phyloP scores from a whole-genome alignment of 108 stramenopile species.

The Nannochloropsis gaditana region DNA sequence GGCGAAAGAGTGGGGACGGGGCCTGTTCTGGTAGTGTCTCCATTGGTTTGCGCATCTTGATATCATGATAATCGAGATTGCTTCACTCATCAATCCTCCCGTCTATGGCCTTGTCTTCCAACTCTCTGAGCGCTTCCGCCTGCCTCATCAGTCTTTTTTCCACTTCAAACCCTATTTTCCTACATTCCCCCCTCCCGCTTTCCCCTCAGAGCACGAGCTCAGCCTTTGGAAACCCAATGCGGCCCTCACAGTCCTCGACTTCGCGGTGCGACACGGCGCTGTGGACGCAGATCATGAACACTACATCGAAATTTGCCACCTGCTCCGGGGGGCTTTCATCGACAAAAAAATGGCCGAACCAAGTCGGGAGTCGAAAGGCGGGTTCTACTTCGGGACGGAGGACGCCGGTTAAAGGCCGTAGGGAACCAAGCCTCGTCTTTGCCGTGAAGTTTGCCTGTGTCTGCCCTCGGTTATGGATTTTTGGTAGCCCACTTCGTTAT shows the following conservation, averaged over 20 bases:
- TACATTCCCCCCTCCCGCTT: not conserved
- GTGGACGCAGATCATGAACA: conserved; percentile 40
- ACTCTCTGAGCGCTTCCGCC: too few species aligned
- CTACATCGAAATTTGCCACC: not conserved
- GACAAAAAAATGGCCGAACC: not conserved
- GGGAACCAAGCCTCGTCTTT: not conserved
- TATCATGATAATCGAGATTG: too few species aligned
- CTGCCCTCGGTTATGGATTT: not conserved
- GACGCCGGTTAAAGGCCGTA: not conserved
- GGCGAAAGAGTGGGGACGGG: too few species aligned
- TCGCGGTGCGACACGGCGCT: conserved; percentile 44
- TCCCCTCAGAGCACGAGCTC: conserved; percentile 26
- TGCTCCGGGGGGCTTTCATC: not conserved
- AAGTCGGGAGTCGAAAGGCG: not conserved
- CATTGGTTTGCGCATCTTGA: too few species aligned
- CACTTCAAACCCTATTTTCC: too few species aligned
- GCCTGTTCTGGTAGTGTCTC: too few species aligned
- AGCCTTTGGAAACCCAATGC: conserved; percentile 46
- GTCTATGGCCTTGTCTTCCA: too few species aligned
- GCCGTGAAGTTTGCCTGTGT: not conserved
- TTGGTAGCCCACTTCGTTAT: not conserved
- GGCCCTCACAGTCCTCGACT: conserved; percentile 51
- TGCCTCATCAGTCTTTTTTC: too few species aligned
- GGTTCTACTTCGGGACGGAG: not conserved
- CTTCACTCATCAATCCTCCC: too few species aligned